A percentile compares a stretch with the other conserved stretches of the same genome.
Conservation (phyloP, 2,329 filamentous ascomycete species). For the Apiospora rasikravindrae region DNA sequence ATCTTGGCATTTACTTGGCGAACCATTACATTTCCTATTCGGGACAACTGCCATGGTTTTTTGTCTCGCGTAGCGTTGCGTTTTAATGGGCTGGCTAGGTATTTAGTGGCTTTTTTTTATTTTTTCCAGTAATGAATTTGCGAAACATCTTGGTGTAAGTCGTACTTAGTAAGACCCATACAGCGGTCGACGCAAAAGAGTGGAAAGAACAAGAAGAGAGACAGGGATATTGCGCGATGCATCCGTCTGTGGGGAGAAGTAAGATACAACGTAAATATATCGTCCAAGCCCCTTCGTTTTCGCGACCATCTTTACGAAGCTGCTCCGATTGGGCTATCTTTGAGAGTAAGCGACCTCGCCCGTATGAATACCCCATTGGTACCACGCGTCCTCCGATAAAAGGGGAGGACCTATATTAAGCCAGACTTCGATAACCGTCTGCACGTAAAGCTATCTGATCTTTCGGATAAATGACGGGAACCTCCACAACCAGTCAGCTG, state of each 20-base stretch:
- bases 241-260: not conserved
- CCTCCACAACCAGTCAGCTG: not conserved
- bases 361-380: not conserved
- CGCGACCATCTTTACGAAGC: not conserved
- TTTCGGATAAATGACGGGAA: not conserved
- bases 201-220: not conserved
- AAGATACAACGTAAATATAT: not conserved
- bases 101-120: not conserved
- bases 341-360: not conserved
- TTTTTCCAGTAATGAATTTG: not conserved
- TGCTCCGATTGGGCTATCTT: not conserved
- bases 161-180: not conserved
- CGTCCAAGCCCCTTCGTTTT: not conserved
- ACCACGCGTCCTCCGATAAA: not conserved
- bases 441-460: not conserved
- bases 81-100: not conserved
- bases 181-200: not conserved
- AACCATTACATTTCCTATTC: conserved; percentile 9
- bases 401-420: not conserved
- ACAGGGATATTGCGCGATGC: not conserved
- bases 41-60: not conserved
- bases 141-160: not conserved
- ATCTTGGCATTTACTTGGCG: conserved; percentile 12
- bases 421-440: not conserved
- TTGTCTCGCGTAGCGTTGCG: not conserved